Evolutionary conservation across 1,284 basidiomycete species (phyloP).

Genomic region (Malassezia caprae): DNA sequence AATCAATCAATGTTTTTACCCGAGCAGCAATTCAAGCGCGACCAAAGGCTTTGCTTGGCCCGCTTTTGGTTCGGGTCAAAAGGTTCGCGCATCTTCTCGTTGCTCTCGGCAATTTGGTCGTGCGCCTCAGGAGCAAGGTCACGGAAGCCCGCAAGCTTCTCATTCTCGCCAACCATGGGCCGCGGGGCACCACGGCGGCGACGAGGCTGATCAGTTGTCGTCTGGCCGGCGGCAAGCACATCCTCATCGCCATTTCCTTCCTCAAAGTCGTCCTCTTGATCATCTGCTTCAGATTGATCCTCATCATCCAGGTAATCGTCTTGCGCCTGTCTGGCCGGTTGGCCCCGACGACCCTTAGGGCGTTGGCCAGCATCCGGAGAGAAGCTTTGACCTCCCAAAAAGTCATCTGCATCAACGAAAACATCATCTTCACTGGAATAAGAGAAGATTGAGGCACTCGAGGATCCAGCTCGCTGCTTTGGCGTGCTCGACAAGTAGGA

Average conservation of each 20-base stretch:
- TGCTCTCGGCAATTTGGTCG: conserved; percentile 6
- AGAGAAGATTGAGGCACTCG: background rate
- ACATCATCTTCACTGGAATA: conserved; percentile 4
- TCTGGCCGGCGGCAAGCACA: background rate
- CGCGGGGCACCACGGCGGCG: background rate
- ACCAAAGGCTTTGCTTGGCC: conserved; percentile 4
- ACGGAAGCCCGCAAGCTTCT: conserved; percentile 11
- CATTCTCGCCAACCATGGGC: background rate
- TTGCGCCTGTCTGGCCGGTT: background rate
- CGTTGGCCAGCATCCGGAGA: background rate
- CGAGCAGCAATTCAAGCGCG: conserved; percentile 11
- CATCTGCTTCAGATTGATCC: background rate
- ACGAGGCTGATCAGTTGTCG: background rate
- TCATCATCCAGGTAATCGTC: background rate
- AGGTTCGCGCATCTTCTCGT: conserved; percentile 10
- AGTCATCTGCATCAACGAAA: conserved; percentile 6
- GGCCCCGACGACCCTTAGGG: background rate
- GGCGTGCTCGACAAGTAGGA: background rate
- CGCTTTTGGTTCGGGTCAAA: background rate
- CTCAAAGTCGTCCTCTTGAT: background rate
- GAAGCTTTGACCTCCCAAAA: background rate
- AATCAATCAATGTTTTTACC: conserved; percentile 1
- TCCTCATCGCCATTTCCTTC: background rate
- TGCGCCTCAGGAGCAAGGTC: conserved; percentile 2
- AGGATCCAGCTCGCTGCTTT: background rate